Evolutionary conservation across 2,329 filamentous ascomycete genomes (phyloP).

Genomic region (Calycina herbarum): DNA sequence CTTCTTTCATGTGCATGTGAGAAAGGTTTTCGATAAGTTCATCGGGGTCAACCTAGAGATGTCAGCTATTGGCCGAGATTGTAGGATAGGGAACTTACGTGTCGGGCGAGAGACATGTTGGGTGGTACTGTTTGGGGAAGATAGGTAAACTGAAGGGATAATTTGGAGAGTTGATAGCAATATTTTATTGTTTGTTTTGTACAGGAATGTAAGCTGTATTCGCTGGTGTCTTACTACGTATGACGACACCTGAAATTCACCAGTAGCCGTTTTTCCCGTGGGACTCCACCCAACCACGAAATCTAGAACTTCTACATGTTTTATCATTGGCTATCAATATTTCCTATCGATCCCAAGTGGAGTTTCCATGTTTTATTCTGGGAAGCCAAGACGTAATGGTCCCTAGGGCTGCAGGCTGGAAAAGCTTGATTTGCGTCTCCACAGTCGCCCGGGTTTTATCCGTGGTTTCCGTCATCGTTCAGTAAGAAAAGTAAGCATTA

Average conservation of each 20-base stretch:
- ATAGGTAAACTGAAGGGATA: background rate
- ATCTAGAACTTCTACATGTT: background rate
- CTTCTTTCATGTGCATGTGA: constrained; percentile 43
- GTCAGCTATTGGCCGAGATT: background rate
- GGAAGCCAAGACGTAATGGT: constrained; percentile 12
- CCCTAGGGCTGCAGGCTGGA: background rate
- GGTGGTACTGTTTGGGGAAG: background rate
- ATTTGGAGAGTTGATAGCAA: background rate
- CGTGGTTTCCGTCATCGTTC: background rate
- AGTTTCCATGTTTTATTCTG: background rate
- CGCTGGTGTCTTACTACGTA: background rate
- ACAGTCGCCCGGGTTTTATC: background rate
- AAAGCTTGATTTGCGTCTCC: constrained; percentile 12
- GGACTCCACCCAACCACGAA: background rate
- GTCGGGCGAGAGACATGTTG: constrained; percentile 51
- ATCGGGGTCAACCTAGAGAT: constrained; percentile 52
- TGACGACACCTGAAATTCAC: background rate
- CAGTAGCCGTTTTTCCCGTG: background rate
- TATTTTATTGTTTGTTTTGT: background rate
- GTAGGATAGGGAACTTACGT: constrained; percentile 38
- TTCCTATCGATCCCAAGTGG: background rate
- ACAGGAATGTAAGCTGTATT: background rate
- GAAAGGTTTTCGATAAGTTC: constrained; percentile 55
- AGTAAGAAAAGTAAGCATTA: no score
- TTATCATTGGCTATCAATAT: background rate